Evolutionary conservation across 371 early-diverging fungal genomes (phyloP), one percentile per base, ranked within the genome.

Genomic region (Rhizomucor miehei): DNA sequence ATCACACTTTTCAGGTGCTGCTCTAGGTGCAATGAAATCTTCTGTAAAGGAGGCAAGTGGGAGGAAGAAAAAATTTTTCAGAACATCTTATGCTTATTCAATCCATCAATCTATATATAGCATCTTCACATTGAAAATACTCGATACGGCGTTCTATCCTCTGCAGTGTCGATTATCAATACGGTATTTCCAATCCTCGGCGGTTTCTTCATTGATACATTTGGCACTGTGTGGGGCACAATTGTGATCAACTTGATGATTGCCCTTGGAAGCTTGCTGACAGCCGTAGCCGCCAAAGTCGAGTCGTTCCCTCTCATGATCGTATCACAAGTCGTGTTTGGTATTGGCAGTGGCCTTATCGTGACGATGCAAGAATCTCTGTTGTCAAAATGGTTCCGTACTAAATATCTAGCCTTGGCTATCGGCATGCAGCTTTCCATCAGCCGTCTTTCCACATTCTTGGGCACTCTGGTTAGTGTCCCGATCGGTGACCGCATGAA

Each of bases 311-410:
- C 67, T 3, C 29, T 76, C 9, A 69, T 82, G 71, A 66, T 82
- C 1, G 67, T 70, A 14, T 77, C 73, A n/a, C 75, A 80, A 37
- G 64, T 80, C 1, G 49, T 80, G 6, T 80, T 79, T 49, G 83
- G 81, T 35, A 69, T 83, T 40, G 84, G 84, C 5, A 69, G 72
- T 41, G 78, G 78, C 36, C 51, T 75, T 21, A 76, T 83, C 58
- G 78, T 80, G 17, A 79, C 81, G 3, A 75, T 77, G 68, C 84
- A 83, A 63, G 80, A 83, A 62, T 76, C 81, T 6, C 66, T 82
- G 0, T 57, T 82, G 1, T 70, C 77, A 0, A 77, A 80, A 51
- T 83, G 84, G 84, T 83, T 83, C 59, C 67, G 81, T 55, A 71
- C 69, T 5, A 57, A 65, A 29, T 56, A 60, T 44, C 51, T 75